Evolutionary conservation across 2,329 filamentous ascomycete species (phyloP), one percentile per base, ranked within the genome.

Genomic region (Colletotrichum salicis): DNA sequence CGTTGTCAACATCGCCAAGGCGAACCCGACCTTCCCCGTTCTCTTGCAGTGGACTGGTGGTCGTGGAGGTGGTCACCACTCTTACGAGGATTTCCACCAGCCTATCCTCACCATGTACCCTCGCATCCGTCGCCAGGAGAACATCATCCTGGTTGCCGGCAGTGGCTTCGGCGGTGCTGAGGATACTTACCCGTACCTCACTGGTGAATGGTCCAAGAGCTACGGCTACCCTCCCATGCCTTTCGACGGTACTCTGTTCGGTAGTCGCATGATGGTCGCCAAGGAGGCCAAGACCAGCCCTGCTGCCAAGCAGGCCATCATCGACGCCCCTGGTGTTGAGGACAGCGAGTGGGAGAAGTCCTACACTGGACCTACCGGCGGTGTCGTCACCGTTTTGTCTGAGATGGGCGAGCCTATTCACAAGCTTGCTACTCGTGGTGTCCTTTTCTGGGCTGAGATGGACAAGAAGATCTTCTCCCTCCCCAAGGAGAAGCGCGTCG

Each of bases 361-460:
- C 5, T 97, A 97, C 86, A 94, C 96, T 85, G 94, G 94, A 22
- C 88, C 95, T 31, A 93, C 95, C 69, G 96, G 96, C 78, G 96
- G 96, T 80, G 91, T 99, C 74, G 96, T 99, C 78, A 99, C 96
- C 33, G 96, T 99, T 60, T 91, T 95, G 75, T 99, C 96, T 1
- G 96, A 99, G 84, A 99, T 99, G 97, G 97, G 96, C 57, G 96
- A 99, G 87, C 97, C 96, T 6, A 99, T 99, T 74, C 96, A 99
- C 87, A 99, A 99, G 86, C 90, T 99, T 71, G 97, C 96, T 19
- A 99, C 96, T 60, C 93, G 97, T 71, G 96, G 96, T 89, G 95
- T 99, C 59, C 87, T 90, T 66, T 97, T 99, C 87, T 99, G 96
- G 96, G 92, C 95, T 61, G 97, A 99, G 85, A 97, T 99, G 95